Evolutionary conservation across 1,139 yeast species (phyloP), one percentile per base, ranked within the genome.

Genomic region (Kodamaea plutei): DNA sequence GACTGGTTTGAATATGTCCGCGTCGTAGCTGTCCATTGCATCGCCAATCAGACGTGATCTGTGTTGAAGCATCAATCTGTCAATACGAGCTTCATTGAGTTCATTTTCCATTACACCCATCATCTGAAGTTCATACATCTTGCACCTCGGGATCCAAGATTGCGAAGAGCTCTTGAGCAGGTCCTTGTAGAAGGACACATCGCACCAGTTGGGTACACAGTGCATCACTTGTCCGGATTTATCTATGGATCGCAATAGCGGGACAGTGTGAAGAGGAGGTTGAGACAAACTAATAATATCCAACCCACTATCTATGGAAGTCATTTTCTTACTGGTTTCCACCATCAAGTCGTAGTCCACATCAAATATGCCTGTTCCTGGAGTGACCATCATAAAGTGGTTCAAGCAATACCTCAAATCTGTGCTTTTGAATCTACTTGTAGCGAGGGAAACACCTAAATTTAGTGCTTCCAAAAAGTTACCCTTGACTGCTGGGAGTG

Each of bases 61-160:
- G 25, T 46, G 47, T 23, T 47, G 44, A 0, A 47, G 30, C 26
- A 53, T 58, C 34, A 82, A 59, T 27, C 82, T 65, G 22, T 76
- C 79, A 15, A 85, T 73, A 10, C 77, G 69, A 20, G 80, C 73
- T 6, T 79, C 74, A 42, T 76, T 76, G 30, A 79, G 67, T 48
- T 89, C 96, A 45, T 84, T 85, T 45, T 89, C 97, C 82, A 89
- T 87, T 5, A 89, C 76, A 0, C 97, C 98, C 95, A 89, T 89
- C 97, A 91, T 93, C 54, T 91, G 98, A 14, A 93, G 61, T 47
- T 89, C 97, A 53, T 91, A 89, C 29, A 93, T 88, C 49, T 87
- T 88, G 55, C 96, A 88, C 20, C 94, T 66, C 1, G 98, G 96
- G 16, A 82, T 74, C 96, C 97, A 91, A 21, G 15, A 27, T 44